Conservation (phyloP, 495 filamentous ascomycete species). For the Podospora tetraspora region DNA sequence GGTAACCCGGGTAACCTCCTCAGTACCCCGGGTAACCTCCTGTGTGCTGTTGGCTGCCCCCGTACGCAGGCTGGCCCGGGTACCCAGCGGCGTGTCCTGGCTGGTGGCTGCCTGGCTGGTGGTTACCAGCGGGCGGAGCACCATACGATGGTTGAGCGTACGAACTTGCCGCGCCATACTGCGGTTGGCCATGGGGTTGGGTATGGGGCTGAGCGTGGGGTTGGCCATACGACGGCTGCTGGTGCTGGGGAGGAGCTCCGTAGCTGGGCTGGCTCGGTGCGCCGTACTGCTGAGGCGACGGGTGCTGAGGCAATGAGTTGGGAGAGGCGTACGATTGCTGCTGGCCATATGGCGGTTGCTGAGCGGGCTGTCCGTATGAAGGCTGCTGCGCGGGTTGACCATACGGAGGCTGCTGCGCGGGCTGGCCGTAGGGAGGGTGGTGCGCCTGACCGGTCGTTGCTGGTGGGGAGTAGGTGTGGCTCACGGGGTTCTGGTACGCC, state of each 20-base stretch:
- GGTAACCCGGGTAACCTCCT: background rate
- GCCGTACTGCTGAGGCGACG: background rate
- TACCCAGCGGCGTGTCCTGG: background rate
- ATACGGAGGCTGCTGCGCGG: slow-evolving; percentile 3
- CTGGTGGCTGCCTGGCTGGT: slow-evolving; percentile 8
- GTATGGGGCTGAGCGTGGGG: slow-evolving; percentile 20
- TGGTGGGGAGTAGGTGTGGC: slow-evolving; percentile 13
- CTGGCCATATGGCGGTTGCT: slow-evolving; percentile 6
- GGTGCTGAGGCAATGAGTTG: background rate
- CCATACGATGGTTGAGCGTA: slow-evolving; percentile 13
- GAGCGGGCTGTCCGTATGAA: slow-evolving; percentile 11
- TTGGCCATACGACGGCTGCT: slow-evolving; percentile 20
- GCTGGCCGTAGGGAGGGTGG: slow-evolving; percentile 20
- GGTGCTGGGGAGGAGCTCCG: slow-evolving; percentile 16
- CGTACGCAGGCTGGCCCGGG: slow-evolving; percentile 14
- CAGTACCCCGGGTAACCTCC: slow-evolving; percentile 1
- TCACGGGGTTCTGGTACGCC: slow-evolving; percentile 14
- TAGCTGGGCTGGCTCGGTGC: slow-evolving; percentile 1
- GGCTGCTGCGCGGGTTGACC: slow-evolving; percentile 4
- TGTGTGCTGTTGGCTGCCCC: slow-evolving; percentile 12
- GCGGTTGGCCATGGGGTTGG: slow-evolving; percentile 26
- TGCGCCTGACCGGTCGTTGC: slow-evolving; percentile 2
- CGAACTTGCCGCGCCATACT: slow-evolving; percentile 19
- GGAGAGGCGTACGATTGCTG: slow-evolving; percentile 1
- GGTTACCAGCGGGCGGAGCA: slow-evolving; percentile 9